Evolutionary conservation across 805 yeast genomes (phyloP).

Genomic region (Ogataea populi-albae): DNA sequence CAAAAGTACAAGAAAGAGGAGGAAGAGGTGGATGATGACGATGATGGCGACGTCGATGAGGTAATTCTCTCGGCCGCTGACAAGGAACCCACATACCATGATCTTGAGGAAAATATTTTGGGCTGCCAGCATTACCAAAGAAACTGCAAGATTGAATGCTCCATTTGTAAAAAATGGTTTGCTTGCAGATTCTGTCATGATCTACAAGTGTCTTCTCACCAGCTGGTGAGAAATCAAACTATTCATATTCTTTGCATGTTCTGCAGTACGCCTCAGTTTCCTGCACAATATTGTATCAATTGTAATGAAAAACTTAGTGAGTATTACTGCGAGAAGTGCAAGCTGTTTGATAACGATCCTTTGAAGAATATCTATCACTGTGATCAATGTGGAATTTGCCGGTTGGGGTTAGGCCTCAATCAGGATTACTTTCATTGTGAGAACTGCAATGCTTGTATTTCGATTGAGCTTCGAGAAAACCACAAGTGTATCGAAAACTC

Average conservation of each 20-base stretch:
- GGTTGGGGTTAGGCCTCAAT: slow-evolving; percentile 84
- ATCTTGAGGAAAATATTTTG: slow-evolving; percentile 40
- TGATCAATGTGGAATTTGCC: slow-evolving; percentile 87
- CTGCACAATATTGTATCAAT: slow-evolving; percentile 62
- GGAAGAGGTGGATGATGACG: slow-evolving; percentile 8
- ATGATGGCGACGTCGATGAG: slow-evolving; percentile 25
- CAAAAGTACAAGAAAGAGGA: slow-evolving; percentile 25
- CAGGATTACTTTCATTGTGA: slow-evolving; percentile 91
- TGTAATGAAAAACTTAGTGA: slow-evolving; percentile 69
- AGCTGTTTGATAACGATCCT: slow-evolving; percentile 77
- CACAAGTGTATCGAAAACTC: slow-evolving; percentile 86
- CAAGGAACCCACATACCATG: slow-evolving; percentile 45
- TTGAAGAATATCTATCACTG: slow-evolving; percentile 86
- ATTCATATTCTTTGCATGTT: slow-evolving; percentile 76
- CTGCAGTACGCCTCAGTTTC: slow-evolving; percentile 73
- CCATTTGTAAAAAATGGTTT: slow-evolving; percentile 70
- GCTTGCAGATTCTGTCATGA: slow-evolving; percentile 88
- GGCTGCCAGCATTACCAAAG: slow-evolving; percentile 87
- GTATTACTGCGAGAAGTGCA: slow-evolving; percentile 77
- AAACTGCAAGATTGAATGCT: slow-evolving; percentile 80
- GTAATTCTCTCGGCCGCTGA: slow-evolving; percentile 50
- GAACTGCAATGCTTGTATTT: slow-evolving; percentile 83
- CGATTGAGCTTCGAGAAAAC: slow-evolving; percentile 69
- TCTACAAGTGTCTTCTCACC: slow-evolving; percentile 49
- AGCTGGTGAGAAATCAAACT: slow-evolving; percentile 57